These are phyloP conservation scores for Persicaria tinctoria DNA, from an alignment of 148 eudicot species.

Conservation along the genomic window DNA sequence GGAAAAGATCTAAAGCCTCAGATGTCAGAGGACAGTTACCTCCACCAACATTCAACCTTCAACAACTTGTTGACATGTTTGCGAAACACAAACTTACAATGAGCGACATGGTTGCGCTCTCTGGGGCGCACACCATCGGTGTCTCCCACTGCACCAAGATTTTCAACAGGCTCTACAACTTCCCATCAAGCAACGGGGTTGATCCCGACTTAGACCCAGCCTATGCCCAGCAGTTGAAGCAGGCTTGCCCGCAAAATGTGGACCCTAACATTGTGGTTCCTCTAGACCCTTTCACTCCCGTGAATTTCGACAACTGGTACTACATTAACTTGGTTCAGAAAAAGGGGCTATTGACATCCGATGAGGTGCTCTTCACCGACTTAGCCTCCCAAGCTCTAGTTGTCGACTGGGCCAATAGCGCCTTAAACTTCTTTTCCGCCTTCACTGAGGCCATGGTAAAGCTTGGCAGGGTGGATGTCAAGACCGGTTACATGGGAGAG, in stretches of 20 bases:
- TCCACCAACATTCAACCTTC: conserved; percentile 29
- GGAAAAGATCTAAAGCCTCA: conserved; percentile 48
- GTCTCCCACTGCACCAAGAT: conserved; percentile 38
- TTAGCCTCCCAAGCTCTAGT: too few relatives aligned
- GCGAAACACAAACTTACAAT: conserved; percentile 32
- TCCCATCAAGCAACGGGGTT: conserved; percentile 41
- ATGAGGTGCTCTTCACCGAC: too few relatives aligned
- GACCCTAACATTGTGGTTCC: too few relatives aligned
- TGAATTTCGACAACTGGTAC: conserved; percentile 27
- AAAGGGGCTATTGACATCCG: conserved; percentile 15
- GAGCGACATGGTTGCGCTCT: conserved; percentile 41
- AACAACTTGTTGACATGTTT: conserved; percentile 36
- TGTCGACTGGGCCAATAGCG: conserved; percentile 35
- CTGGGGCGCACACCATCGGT: conserved; percentile 50
- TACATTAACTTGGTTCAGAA: conserved; percentile 45
- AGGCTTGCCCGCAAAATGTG: conserved; percentile 17
- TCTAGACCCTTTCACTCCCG: too few relatives aligned
- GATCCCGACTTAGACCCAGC: conserved; percentile 40
- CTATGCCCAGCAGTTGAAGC: conserved; percentile 27
- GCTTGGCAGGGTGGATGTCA: conserved; percentile 58
- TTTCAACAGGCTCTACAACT: conserved; percentile 42
- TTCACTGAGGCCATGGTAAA: conserved; percentile 47
- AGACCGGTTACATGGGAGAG: conserved; percentile 61
- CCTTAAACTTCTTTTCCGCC: conserved; percentile 32
- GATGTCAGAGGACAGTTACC: conserved; percentile 46